Evolutionary conservation across 1,284 basidiomycete genomes (phyloP).

Genomic region (Rhizoctonia solani): DNA sequence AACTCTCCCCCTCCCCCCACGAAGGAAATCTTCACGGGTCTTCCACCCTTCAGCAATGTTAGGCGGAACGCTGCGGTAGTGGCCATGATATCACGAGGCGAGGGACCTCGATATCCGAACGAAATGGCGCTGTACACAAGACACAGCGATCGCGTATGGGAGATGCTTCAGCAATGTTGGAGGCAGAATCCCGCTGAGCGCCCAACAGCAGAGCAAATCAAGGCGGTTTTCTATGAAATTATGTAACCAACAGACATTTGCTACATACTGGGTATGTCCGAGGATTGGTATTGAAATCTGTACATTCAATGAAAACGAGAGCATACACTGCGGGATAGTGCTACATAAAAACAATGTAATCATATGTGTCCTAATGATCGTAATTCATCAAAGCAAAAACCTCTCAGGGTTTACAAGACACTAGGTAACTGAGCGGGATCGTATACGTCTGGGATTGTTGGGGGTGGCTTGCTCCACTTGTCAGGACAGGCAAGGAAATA

Average conservation of each 20-base stretch:
- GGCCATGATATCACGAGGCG: background rate
- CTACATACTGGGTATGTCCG: too few relatives aligned
- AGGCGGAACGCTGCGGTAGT: background rate
- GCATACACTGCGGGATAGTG: background rate
- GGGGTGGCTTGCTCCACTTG: slow-evolving; percentile 36
- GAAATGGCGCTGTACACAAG: background rate
- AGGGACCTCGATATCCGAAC: background rate
- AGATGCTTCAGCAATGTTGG: background rate
- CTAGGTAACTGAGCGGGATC: slow-evolving; percentile 21
- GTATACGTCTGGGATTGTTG: slow-evolving; percentile 24
- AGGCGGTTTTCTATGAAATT: background rate
- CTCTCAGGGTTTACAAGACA: background rate
- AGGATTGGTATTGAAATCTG: background rate
- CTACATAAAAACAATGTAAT: background rate
- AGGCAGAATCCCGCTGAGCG: background rate
- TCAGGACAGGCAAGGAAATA: slow-evolving; percentile 70
- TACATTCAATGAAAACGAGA: background rate
- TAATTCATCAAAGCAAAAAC: background rate
- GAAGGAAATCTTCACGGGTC: background rate
- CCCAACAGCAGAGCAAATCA: background rate
- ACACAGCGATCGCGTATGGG: background rate
- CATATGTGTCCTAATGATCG: background rate
- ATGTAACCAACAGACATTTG: too few relatives aligned
- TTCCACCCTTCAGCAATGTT: background rate
- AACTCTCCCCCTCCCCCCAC: background rate